Percentiles rank a stretch among this genome's conserved stretches.
phyloP scores from a whole-genome alignment of 2,329 filamentous ascomycete species.

The Talaromyces sp. region DNA sequence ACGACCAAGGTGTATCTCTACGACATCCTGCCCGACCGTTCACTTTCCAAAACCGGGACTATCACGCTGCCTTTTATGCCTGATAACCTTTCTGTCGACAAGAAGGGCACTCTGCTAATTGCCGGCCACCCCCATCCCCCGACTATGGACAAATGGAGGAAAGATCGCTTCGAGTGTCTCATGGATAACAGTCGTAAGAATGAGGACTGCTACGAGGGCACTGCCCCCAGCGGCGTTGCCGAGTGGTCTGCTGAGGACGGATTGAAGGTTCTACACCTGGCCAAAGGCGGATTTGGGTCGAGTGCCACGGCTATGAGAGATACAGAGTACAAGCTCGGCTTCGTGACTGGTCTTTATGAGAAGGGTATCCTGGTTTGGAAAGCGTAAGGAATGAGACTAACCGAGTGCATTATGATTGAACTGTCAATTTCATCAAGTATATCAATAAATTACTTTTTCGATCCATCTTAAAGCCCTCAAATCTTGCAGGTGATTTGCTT shows the following conservation, averaged over 20 bases:
- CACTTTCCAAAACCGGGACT: neutral
- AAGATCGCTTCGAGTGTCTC: conserved; percentile 5
- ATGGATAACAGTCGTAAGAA: neutral
- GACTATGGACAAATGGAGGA: conserved; percentile 3
- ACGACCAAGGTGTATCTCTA: neutral
- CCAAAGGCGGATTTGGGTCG: conserved; percentile 2
- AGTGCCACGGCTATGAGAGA: conserved; percentile 14
- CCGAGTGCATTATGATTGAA: neutral
- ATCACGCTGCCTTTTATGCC: conserved; percentile 11
- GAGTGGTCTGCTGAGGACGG: neutral
- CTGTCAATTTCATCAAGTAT: neutral
- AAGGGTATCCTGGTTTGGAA: conserved; percentile 15
- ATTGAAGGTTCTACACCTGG: neutral
- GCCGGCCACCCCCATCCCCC: conserved; percentile 14
- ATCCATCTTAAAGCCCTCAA: neutral
- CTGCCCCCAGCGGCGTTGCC: neutral
- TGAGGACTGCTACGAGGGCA: neutral
- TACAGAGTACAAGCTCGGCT: conserved; percentile 9
- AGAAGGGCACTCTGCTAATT: conserved; percentile 11
- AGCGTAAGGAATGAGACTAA: neutral
- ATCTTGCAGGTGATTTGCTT: neutral
- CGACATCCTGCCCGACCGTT: conserved; percentile 2
- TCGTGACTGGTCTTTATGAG: conserved; percentile 15
- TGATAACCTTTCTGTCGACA: conserved; percentile 14
- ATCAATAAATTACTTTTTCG: neutral